Percentiles rank a stretch among this genome's conserved stretches.
Evolutionary conservation across 2,329 filamentous ascomycete genomes (phyloP).

Genomic region (Aspergillus sp.): DNA sequence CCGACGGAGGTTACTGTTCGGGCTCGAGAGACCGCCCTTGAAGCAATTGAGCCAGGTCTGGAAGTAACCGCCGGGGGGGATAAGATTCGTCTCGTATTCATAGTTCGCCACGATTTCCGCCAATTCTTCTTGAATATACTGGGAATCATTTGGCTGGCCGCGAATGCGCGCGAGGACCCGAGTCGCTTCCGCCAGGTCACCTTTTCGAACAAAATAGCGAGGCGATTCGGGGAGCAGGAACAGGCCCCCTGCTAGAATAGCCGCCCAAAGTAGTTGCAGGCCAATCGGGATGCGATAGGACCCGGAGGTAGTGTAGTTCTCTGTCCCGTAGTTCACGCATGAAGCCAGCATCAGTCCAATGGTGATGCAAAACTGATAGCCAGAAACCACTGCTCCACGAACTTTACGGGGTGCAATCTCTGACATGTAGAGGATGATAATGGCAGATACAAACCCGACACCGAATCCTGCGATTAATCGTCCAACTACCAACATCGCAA

Average conservation of each 20-base stretch:
- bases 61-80: conserved; percentile 68
- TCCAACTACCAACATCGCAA: conserved; percentile 70
- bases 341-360: conserved; percentile 77
- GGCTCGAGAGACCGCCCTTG: conserved; percentile 57
- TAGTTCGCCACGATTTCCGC: conserved; percentile 88
- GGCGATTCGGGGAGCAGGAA: conserved; percentile 82
- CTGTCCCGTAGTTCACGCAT: conserved; percentile 72
- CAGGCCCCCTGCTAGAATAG: conserved; percentile 74
- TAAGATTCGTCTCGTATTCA: conserved; percentile 75
- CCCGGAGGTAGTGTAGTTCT: conserved; percentile 64
- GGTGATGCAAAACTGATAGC: conserved; percentile 84
- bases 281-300: conserved; percentile 81
- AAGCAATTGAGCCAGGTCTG: conserved; percentile 71
- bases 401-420: conserved; percentile 77
- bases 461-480: conserved; percentile 77
- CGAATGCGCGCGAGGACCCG: conserved; percentile 69
- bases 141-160: conserved; percentile 72
- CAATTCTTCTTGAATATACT: conserved; percentile 77
- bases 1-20: conserved; percentile 64
- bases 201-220: conserved; percentile 82
- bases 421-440: conserved; percentile 86
- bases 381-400: conserved; percentile 77
- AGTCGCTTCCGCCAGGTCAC: conserved; percentile 68
- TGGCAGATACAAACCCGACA: conserved; percentile 79
- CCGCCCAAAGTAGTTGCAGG: conserved; percentile 79